Evolutionary conservation across 2,329 filamentous ascomycete genomes (phyloP), one percentile per base, ranked within the genome.

Genomic region (Parafenestella ontariensis): DNA sequence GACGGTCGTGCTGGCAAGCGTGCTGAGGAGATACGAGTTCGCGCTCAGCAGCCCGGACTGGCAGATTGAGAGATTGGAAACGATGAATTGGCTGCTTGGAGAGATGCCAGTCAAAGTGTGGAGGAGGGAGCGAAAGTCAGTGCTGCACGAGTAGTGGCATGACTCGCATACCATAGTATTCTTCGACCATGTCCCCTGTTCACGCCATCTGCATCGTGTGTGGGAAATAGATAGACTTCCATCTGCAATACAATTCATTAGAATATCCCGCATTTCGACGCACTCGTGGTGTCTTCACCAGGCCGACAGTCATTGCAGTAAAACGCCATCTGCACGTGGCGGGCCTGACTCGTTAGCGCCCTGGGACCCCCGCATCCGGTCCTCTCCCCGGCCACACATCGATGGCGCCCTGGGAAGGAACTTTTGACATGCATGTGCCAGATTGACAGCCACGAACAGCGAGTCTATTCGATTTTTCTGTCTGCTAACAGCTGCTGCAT

Each of bases 41-140:
- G 70, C 71, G n/a, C 61, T 78, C 18, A 70, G 71, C 24, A 66
- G 61, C 36, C 72, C 72, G 6, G 65, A 66, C 5, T 78, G 71
- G 59, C 66, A 76, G 46, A 61, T 75, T 17, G 58, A 72, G 50
- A 54, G 75, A 29, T 59, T 70, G 37, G 76, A 78, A 61, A 74
- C 66, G 41, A 72, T 74, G 65, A 77, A 77, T 33, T 67, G 72
- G 66, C 64, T 76, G 31, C 46, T 76, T 26, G 71, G 66, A 5
- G 71, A 75, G 41, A 66, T 78, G 69, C 74, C 75, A 6, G 68
- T 78, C 11, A 76, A 74, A 59, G 67, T 78, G 5, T 75, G 70
- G 63, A 67, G 72, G 39, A 64, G 76, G 54, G 59, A 67, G 31
- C 46, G 37, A 24, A 66, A 56, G 39, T 48, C 52, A 11, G 40